Percentiles rank a stretch among this genome's conserved stretches.
Conservation (phyloP, 1,284 basidiomycete species). For the Cutaneotrichosporon cavernicola region DNA sequence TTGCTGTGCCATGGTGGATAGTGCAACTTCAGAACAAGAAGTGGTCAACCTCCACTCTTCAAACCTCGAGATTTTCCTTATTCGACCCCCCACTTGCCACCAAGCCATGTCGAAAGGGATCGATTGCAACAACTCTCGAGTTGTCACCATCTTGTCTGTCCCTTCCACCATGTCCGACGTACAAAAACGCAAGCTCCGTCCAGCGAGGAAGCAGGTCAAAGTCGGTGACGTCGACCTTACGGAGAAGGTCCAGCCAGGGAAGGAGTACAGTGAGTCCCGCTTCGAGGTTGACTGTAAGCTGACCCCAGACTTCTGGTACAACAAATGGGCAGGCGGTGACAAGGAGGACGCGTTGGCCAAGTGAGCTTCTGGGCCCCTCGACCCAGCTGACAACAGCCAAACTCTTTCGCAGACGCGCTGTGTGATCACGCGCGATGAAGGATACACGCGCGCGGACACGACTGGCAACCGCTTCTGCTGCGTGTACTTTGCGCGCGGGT, state of each 20-base stretch:
- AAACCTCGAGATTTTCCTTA: neutral
- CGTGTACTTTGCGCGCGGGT: constrained; percentile 92
- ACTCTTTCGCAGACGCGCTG: constrained; percentile 71
- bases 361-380: constrained; percentile 54
- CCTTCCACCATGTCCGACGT: constrained; percentile 21
- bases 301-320: constrained; percentile 89
- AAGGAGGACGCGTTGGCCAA: constrained; percentile 89
- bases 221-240: constrained; percentile 84
- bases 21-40: neutral
- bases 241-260: constrained; percentile 83
- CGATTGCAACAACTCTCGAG: neutral
- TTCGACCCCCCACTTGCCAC: constrained; percentile 1
- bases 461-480: constrained; percentile 89
- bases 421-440: constrained; percentile 81
- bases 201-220: constrained; percentile 85
- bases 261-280: constrained; percentile 78
- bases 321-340: constrained; percentile 97
- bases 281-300: constrained; percentile 17
- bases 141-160: neutral
- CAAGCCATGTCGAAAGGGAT: neutral
- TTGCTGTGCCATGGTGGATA: neutral
- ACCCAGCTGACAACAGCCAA: constrained; percentile 63
- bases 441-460: constrained; percentile 88
- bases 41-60: constrained; percentile 9
- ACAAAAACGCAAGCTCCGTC: constrained; percentile 53